A percentile compares a stretch with the other conserved stretches of the same genome.
phyloP scores from a whole-genome alignment of 345 rosid genomes.

The Gossypium turneri region DNA sequence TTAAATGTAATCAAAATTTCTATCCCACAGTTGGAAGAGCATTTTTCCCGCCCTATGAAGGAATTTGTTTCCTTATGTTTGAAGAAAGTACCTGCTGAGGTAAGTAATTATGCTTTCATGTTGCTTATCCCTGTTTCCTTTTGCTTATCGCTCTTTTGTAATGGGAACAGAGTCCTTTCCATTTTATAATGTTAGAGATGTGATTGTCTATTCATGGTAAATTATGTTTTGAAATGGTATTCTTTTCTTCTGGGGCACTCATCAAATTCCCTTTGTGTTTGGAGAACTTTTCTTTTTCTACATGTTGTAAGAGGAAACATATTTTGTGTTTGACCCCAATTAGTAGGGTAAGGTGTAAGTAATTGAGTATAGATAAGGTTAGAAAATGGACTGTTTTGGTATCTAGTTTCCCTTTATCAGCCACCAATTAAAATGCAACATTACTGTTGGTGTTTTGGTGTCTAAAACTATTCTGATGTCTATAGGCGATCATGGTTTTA shows the following conservation, averaged over 20 bases:
- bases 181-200: not conserved
- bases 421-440: not conserved
- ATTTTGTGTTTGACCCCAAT: not conserved
- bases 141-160: too few relatives aligned
- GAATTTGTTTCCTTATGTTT: conserved; percentile 92
- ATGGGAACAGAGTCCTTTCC: not conserved
- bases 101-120: conserved; percentile 24
- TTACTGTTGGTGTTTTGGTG: not conserved
- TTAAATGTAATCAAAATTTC: conserved; percentile 21
- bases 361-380: not conserved
- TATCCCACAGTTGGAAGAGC: conserved; percentile 88
- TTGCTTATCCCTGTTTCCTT: not conserved
- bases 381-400: not conserved
- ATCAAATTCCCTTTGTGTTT: not conserved
- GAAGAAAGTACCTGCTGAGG: conserved; percentile 93
- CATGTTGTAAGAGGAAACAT: not conserved
- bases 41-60: conserved; percentile 94
- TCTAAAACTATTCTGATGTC: conserved; percentile 2
- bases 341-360: not conserved
- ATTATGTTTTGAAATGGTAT: not conserved
- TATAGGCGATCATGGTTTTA: conserved; percentile 13
- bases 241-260: not conserved
- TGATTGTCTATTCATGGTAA: conserved; percentile 7
- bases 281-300: not conserved
- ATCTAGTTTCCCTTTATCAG: not conserved